Base-by-base conservation (phyloP, 306 rosid species). In the Dalbergia cochinchinensis region DNA sequence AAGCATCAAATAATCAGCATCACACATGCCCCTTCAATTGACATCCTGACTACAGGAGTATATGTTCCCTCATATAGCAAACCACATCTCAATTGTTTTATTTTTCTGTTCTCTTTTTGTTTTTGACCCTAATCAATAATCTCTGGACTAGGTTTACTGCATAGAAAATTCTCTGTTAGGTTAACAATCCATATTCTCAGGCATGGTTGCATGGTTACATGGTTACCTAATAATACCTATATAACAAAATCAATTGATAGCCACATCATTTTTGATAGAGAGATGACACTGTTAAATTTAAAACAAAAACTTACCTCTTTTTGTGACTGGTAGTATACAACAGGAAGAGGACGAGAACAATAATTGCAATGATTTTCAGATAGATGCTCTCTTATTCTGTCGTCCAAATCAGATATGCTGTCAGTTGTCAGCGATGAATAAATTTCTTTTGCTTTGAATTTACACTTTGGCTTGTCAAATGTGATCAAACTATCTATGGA, bases 381-480 rank as follows among this genome's bases (percentile, higher is more conserved):
- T 57, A 96, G 83, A 75, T 83, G 93, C 83, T 96, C 95, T 69
- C 99, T 90, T 75, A 96, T 86, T 86, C 87, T 93, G 88, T 83
- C 80, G 76, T 96, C 99, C 90, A 96, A 77, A 87, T 93, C 94
- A 71, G 90, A 71, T 69, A 66, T 82, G 71, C 84, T 78, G 33
- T 65, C 88, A 63, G 80, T 69, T 41, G 88, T 65, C 80, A 77
- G 59, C 8, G 96, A 76, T 6, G 81, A 84, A 88, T 89, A 90
- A 77, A 90, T 82, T 68, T 91, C 97, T 11, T 88, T 93, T 33
- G 88, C 91, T 89, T 90, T 93, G 69, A 89, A 86, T 85, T 90
- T 90, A 83, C 97, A 93, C 65, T 88, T 93, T 77, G 99, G 94
- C 86, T 84, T 93, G 84, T 93, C 98, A 85, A 96, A 91, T 88